Percentiles rank a stretch among this genome's conserved stretches.
Evolutionary conservation across 345 rosid species (phyloP).

Genomic region (Iberis pinnata): DNA sequence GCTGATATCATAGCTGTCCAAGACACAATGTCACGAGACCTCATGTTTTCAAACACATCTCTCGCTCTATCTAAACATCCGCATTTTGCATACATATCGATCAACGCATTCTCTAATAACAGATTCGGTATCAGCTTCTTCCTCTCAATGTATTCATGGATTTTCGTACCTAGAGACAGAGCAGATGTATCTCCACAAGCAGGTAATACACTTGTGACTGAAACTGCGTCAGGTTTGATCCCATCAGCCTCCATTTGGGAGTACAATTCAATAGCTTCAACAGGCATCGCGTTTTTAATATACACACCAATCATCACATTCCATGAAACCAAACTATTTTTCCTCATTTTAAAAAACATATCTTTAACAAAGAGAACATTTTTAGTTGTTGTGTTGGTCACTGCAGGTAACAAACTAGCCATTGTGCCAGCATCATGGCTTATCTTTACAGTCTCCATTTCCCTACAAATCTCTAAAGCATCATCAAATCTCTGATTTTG

Average conservation of each 20-base stretch:
- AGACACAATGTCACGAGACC: conserved; percentile 51
- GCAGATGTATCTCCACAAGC: conserved; percentile 75
- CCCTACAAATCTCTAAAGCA: conserved; percentile 55
- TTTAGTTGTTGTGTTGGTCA: conserved; percentile 40
- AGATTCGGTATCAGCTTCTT: conserved; percentile 54
- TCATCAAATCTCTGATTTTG: conserved; percentile 54
- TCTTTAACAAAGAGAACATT: conserved; percentile 52
- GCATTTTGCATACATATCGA: conserved; percentile 68
- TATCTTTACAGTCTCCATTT: conserved; percentile 42
- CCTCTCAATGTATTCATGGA: conserved; percentile 38
- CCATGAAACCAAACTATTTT: conserved; percentile 54
- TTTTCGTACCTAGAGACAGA: conserved; percentile 43
- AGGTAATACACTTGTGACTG: conserved; percentile 61
- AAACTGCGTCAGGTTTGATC: conserved; percentile 53
- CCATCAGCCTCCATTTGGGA: conserved; percentile 43
- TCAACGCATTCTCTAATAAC: conserved; percentile 62
- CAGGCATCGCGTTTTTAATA: conserved; percentile 49
- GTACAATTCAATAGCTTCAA: conserved; percentile 55
- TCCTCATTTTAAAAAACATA: conserved; percentile 44
- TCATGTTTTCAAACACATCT: conserved; percentile 55
- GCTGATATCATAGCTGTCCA: conserved; percentile 83
- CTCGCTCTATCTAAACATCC: conserved; percentile 53
- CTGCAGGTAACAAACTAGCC: conserved; percentile 69
- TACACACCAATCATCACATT: conserved; percentile 71
- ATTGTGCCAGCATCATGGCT: conserved; percentile 59